Evolutionary conservation across 805 yeast genomes (phyloP).

Genomic region (Wickerhamomyces strasburgensis): DNA sequence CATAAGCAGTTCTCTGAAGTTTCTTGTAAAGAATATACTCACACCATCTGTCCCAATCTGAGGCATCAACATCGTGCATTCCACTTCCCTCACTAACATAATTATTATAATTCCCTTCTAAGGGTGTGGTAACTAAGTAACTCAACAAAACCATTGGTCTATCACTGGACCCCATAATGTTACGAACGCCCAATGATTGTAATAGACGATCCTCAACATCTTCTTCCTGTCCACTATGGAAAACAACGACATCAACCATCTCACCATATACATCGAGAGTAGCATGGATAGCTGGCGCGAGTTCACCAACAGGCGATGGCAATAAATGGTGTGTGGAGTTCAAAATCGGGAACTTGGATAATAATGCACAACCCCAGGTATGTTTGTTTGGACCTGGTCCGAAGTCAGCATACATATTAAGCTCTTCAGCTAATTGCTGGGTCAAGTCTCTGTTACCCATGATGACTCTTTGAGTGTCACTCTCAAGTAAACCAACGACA

Average conservation of each 20-base stretch:
- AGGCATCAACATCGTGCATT: conserved; percentile 89
- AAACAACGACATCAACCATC: conserved; percentile 85
- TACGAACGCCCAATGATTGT: conserved; percentile 72
- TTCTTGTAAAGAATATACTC: conserved; percentile 89
- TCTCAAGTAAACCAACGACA: conserved; percentile 84
- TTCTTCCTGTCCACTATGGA: conserved; percentile 98
- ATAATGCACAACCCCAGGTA: conserved; percentile 94
- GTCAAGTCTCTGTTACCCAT: conserved; percentile 96
- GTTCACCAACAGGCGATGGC: conserved; percentile 96
- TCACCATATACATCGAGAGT: conserved; percentile 89
- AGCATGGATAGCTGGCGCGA: conserved; percentile 98
- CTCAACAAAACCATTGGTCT: conserved; percentile 85
- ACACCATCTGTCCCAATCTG: conserved; percentile 98
- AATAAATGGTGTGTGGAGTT: conserved; percentile 85
- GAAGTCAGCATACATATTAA: conserved; percentile 91
- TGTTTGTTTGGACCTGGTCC: conserved; percentile 98
- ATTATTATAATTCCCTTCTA: conserved; percentile 85
- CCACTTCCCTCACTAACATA: conserved; percentile 81
- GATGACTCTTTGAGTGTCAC: conserved; percentile 88
- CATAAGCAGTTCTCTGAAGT: conserved; percentile 85
- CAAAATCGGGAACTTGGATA: conserved; percentile 91
- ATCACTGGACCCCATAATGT: conserved; percentile 74
- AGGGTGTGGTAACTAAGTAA: conserved; percentile 85
- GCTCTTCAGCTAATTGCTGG: conserved; percentile 83
- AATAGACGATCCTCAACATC: conserved; percentile 89